A percentile compares a stretch with the other conserved stretches of the same genome.
Evolutionary conservation across 306 rosid species (phyloP).

Genomic region (Oxytropis ochrocephala): DNA sequence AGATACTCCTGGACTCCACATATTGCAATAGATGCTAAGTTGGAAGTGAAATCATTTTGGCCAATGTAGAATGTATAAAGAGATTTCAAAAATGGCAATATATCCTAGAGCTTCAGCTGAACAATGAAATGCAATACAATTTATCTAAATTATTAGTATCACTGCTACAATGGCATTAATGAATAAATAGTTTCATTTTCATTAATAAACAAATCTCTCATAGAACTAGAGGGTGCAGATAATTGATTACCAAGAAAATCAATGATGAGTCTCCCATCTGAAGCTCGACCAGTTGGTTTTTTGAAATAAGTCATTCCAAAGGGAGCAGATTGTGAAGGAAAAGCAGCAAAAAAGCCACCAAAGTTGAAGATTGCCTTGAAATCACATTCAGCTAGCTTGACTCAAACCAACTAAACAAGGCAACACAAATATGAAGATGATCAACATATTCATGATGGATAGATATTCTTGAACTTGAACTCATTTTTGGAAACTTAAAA

Average conservation of each 20-base stretch:
- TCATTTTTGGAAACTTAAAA: conserved; percentile 15
- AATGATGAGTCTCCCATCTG: conserved; percentile 73
- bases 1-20: conserved; percentile 60
- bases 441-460: neutral
- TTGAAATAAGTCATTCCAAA: conserved; percentile 63
- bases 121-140: conserved; percentile 10
- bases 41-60: conserved; percentile 86
- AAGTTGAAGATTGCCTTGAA: conserved; percentile 44
- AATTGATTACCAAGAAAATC: conserved; percentile 65
- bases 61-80: conserved; percentile 76
- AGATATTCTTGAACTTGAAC: neutral
- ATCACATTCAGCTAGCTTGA: conserved; percentile 34
- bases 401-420: conserved; percentile 3
- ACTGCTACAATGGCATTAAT: too few relatives aligned
- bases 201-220: neutral
- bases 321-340: conserved; percentile 60
- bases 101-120: conserved; percentile 76
- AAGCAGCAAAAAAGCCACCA: conserved; percentile 49
- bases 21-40: conserved; percentile 46
- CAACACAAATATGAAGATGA: conserved; percentile 3
- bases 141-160: too few relatives aligned
- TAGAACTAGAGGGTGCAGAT: neutral
- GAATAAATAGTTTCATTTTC: too few relatives aligned
- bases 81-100: conserved; percentile 67
- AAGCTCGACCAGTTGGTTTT: conserved; percentile 63